Percentiles rank a stretch among this genome's conserved stretches.
Evolutionary conservation across 2,329 filamentous ascomycete species (phyloP).

Genomic region (Trichothecium sympodiale): DNA sequence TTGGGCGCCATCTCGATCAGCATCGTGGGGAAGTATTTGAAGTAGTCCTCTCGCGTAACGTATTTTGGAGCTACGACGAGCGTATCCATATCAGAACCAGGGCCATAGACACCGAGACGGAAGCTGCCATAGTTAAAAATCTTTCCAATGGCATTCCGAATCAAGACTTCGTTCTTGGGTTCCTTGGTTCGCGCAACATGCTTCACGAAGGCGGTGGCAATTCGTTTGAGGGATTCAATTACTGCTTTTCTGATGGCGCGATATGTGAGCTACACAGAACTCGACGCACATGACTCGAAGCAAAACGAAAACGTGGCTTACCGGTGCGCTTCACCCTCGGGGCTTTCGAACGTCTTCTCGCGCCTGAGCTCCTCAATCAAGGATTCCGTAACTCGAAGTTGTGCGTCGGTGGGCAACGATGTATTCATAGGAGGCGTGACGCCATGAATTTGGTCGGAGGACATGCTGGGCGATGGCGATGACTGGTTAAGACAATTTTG

Average conservation of each 20-base stretch:
- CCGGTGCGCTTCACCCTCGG: conserved; percentile 76
- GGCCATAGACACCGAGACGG: conserved; percentile 84
- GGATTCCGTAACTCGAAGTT: conserved; percentile 65
- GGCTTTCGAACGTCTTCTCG: conserved; percentile 85
- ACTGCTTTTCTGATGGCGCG: conserved; percentile 49
- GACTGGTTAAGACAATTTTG: neutral
- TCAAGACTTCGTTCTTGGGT: conserved; percentile 59
- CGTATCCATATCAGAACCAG: conserved; percentile 96
- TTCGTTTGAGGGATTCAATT: conserved; percentile 63
- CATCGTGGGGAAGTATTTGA: conserved; percentile 73
- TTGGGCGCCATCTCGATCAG: conserved; percentile 65
- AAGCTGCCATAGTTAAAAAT: conserved; percentile 96
- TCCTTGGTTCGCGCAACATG: conserved; percentile 65
- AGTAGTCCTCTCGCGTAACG: conserved; percentile 83
- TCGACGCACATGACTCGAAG: neutral
- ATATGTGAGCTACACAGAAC: neutral
- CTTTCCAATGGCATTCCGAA: conserved; percentile 79
- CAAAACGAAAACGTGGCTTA: conserved; percentile 21
- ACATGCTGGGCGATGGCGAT: conserved; percentile 15
- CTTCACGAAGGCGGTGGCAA: conserved; percentile 80
- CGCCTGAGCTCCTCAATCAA: conserved; percentile 75
- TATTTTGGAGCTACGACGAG: conserved; percentile 87
- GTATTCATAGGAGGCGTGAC: conserved; percentile 78
- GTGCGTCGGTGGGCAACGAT: conserved; percentile 62
- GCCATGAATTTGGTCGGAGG: conserved; percentile 38